Conservation (phyloP, 306 rosid genomes). For the Phaseolus lunatus region DNA sequence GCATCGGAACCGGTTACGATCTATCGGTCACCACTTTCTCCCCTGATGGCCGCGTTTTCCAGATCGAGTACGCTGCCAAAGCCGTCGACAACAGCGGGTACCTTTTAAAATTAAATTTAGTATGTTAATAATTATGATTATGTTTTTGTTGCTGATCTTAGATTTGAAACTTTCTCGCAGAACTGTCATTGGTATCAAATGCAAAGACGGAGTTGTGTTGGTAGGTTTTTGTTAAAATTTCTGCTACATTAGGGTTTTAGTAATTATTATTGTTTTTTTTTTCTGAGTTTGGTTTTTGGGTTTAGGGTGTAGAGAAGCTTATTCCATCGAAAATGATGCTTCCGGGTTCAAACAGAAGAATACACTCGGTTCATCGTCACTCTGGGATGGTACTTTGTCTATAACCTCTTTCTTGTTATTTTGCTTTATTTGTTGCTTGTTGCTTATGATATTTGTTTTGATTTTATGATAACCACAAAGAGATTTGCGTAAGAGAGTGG, state of each 20-base stretch:
- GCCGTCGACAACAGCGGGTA: slow-evolving; percentile 99
- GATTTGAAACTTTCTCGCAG: slow-evolving; percentile 57
- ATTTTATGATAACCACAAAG: neutral
- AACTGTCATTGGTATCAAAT: slow-evolving; percentile 96
- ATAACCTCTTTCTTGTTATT: neutral
- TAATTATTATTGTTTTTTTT: neutral
- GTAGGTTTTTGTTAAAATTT: slow-evolving; percentile 45
- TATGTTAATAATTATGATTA: neutral
- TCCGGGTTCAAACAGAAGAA: slow-evolving; percentile 95
- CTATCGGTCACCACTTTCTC: slow-evolving; percentile 98
- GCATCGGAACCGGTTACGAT: slow-evolving; percentile 99
- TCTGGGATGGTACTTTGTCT: slow-evolving; percentile 81
- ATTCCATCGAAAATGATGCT: slow-evolving; percentile 98
- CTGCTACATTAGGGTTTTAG: neutral
- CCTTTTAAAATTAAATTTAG: neutral
- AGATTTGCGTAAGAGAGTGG: neutral
- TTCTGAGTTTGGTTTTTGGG: slow-evolving; percentile 24
- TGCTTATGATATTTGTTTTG: neutral
- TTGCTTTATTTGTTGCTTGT: neutral
- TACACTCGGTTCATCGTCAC: slow-evolving; percentile 92
- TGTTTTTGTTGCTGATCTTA: slow-evolving; percentile 22
- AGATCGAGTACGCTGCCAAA: slow-evolving; percentile 98
- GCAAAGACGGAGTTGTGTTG: slow-evolving; percentile 96
- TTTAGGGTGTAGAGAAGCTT: slow-evolving; percentile 94
- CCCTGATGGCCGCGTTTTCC: slow-evolving; percentile 97